These are phyloP conservation scores for Golovinomyces cichoracearum DNA, from an alignment of 2,329 filamentous ascomycete species.

Conservation along the genomic window DNA sequence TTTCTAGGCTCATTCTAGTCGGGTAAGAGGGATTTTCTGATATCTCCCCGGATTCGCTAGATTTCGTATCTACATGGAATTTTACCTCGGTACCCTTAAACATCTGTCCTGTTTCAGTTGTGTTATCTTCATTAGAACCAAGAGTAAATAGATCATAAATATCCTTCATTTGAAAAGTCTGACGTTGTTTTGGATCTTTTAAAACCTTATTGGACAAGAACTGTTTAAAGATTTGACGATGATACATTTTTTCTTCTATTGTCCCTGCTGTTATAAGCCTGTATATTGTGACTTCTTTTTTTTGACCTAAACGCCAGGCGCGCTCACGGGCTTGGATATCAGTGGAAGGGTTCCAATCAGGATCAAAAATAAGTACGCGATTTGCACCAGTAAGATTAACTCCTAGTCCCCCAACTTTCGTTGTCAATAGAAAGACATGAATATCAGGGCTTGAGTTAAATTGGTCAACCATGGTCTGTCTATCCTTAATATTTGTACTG, in stretches of 20 bases:
- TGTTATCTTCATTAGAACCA: constrained; percentile 36
- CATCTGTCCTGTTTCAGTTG: constrained; percentile 60
- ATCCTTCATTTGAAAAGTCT: constrained; percentile 71
- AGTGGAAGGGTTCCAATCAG: constrained; percentile 95
- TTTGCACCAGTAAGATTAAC: constrained; percentile 88
- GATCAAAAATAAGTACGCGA: constrained; percentile 92
- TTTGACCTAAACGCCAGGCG: constrained; percentile 88
- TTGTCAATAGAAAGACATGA: constrained; percentile 79
- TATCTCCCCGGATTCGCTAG: constrained; percentile 3
- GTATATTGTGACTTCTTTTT: constrained; percentile 84
- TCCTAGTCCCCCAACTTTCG: constrained; percentile 79
- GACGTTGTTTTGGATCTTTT: constrained; percentile 76
- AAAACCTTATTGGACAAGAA: constrained; percentile 92
- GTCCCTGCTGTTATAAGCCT: constrained; percentile 94
- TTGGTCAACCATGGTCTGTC: constrained; percentile 73
- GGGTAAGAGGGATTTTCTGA: constrained; percentile 4
- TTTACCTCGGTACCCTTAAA: constrained; percentile 72
- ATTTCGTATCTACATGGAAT: constrained; percentile 21
- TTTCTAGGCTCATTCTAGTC: constrained; percentile 2
- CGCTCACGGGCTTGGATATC: constrained; percentile 86
- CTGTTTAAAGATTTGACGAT: constrained; percentile 95
- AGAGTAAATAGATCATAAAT: constrained; percentile 78
- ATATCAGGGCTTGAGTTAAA: constrained; percentile 65
- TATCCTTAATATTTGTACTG: constrained; percentile 59
- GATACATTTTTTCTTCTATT: constrained; percentile 97